A percentile compares a stretch with the other conserved stretches of the same genome.
phyloP scores from a whole-genome alignment of 495 filamentous ascomycete species.

The Talaromyces wortmannii region DNA sequence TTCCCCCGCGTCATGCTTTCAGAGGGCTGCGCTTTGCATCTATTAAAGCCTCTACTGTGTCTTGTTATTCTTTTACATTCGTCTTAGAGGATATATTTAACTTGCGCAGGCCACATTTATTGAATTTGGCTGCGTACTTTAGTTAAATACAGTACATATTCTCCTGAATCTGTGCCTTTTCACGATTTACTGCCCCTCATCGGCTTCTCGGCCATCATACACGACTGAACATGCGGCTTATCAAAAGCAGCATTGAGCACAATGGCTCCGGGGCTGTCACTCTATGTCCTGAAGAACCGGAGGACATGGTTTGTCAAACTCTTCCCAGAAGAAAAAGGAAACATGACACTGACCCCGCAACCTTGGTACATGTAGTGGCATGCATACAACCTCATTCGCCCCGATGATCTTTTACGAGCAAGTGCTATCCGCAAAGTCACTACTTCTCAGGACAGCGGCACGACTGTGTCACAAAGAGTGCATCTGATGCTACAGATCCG shows the following conservation, averaged over 20 bases:
- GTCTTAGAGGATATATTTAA: no score
- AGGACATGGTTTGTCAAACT: slow-evolving; percentile 73
- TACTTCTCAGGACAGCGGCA: slow-evolving; percentile 61
- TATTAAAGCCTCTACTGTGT: background rate
- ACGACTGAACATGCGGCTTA: slow-evolving; percentile 49
- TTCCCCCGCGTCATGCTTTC: slow-evolving; percentile 4
- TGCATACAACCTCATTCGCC: slow-evolving; percentile 87
- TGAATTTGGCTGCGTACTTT: no score
- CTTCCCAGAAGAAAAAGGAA: background rate
- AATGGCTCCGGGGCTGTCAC: slow-evolving; percentile 74
- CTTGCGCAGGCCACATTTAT: no score
- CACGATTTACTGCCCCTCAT: background rate
- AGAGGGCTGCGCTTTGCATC: background rate
- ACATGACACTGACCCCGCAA: background rate
- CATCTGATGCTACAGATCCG: slow-evolving; percentile 73
- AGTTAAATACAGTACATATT: no score
- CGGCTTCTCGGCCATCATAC: background rate
- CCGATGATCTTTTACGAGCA: slow-evolving; percentile 71
- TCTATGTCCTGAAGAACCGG: slow-evolving; percentile 81
- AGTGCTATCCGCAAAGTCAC: slow-evolving; percentile 78
- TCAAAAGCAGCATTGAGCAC: slow-evolving; percentile 66
- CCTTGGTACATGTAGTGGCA: slow-evolving; percentile 62
- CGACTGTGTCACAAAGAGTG: slow-evolving; percentile 65
- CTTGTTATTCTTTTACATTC: no score
- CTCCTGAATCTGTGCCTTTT: no score